These are phyloP conservation scores for Candida glaebosa DNA, from an alignment of 805 yeast species.

Conservation along the genomic window DNA sequence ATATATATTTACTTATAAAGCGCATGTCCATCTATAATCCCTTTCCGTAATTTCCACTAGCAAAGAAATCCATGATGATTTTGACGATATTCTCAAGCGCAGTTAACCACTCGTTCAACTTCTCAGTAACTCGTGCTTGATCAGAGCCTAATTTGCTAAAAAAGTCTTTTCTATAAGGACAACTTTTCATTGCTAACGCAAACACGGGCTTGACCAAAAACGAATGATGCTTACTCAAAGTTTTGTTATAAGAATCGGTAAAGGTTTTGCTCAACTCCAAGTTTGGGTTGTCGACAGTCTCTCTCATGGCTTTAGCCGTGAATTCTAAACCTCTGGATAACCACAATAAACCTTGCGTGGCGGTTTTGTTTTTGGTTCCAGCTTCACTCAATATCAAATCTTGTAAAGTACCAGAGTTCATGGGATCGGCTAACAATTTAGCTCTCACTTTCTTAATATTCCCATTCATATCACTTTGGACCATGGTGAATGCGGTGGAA, in stretches of 20 bases:
- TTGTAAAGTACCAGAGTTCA: constrained; percentile 64
- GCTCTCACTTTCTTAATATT: constrained; percentile 74
- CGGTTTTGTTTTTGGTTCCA: constrained; percentile 63
- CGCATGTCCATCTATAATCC: too few relatives aligned
- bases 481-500: constrained; percentile 79
- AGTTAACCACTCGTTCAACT: constrained; percentile 68
- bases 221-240: constrained; percentile 77
- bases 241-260: constrained; percentile 79
- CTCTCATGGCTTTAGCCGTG: constrained; percentile 87
- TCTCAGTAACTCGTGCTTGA: constrained; percentile 60
- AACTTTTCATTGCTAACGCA: constrained; percentile 92
- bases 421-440: constrained; percentile 63
- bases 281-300: constrained; percentile 61
- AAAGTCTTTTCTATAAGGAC: constrained; percentile 86
- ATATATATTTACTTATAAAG: neutral
- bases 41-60: constrained; percentile 81
- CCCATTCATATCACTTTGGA: constrained; percentile 85
- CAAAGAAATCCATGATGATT: constrained; percentile 70
- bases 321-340: constrained; percentile 80
- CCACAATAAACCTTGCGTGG: constrained; percentile 92
- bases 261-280: constrained; percentile 72
- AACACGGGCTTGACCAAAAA: constrained; percentile 81
- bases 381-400: constrained; percentile 73
- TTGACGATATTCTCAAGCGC: constrained; percentile 74
- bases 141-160: constrained; percentile 78